Conservation (phyloP, 1,284 basidiomycete genomes). For the Papiliotrema laurentii region DNA sequence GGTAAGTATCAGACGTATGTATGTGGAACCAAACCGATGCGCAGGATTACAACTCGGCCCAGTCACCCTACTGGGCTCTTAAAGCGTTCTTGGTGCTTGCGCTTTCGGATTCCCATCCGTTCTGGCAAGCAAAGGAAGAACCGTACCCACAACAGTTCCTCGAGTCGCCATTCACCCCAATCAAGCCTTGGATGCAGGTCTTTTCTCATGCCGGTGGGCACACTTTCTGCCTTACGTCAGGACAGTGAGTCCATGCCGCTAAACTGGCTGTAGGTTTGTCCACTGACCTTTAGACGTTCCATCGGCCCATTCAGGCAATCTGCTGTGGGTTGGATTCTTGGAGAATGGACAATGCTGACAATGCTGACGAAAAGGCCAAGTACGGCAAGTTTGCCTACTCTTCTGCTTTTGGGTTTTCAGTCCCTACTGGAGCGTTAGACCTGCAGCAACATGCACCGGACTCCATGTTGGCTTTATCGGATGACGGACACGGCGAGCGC, state of each 20-base stretch:
- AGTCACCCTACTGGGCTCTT: constrained; percentile 73
- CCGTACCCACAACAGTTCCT: constrained; percentile 16
- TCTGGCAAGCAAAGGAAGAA: constrained; percentile 60
- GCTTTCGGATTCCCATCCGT: constrained; percentile 60
- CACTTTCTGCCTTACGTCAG: constrained; percentile 15
- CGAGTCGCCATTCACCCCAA: constrained; percentile 5
- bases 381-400: constrained; percentile 73
- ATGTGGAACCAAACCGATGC: background rate
- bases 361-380: constrained; percentile 62
- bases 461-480: constrained; percentile 62
- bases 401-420: constrained; percentile 67
- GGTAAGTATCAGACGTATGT: constrained; percentile 58
- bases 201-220: constrained; percentile 24
- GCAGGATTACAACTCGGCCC: constrained; percentile 31
- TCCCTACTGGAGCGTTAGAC: constrained; percentile 60
- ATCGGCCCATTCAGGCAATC: too few species aligned
- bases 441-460: constrained; percentile 66
- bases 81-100: constrained; percentile 66
- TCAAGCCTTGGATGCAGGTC: constrained; percentile 25
- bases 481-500: constrained; percentile 56
- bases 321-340: constrained; percentile 59
- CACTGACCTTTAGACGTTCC: too few species aligned
- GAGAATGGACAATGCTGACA: constrained; percentile 4
- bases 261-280: too few species aligned
- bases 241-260: constrained; percentile 17